phyloP scores from a whole-genome alignment of 345 rosid species.

The Hevea brasiliensis region DNA sequence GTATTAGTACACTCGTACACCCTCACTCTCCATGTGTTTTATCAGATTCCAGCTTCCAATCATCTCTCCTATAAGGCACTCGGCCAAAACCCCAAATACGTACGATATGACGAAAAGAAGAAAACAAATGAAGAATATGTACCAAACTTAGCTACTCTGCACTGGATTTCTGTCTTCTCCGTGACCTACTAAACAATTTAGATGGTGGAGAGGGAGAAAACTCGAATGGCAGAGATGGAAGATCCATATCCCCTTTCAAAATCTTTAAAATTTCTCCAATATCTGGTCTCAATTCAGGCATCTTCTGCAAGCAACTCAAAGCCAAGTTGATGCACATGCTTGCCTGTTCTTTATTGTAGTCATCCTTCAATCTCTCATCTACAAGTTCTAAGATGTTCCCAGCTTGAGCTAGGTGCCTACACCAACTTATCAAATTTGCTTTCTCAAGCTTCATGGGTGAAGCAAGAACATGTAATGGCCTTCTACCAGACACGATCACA shows the following conservation, averaged over 20 bases:
- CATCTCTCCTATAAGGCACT: conserved; percentile 12
- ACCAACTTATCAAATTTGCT: conserved; percentile 94
- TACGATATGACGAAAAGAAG: conserved; percentile 6
- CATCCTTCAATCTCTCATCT: conserved; percentile 79
- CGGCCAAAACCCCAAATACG: conserved; percentile 13
- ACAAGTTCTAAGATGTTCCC: conserved; percentile 85
- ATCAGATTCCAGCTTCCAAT: conserved; percentile 4
- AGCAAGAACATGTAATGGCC: conserved; percentile 90
- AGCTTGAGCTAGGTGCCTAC: conserved; percentile 82
- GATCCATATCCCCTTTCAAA: conserved; percentile 89
- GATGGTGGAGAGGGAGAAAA: conserved; percentile 92
- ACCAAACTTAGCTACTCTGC: conserved; percentile 40
- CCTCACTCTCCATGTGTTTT: conserved; percentile 7
- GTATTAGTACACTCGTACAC: conserved; percentile 10
- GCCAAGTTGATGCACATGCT: conserved; percentile 87
- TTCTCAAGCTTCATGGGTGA: conserved; percentile 97
- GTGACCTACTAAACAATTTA: conserved; percentile 54
- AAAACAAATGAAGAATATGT: conserved; percentile 18
- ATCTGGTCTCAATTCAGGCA: conserved; percentile 88
- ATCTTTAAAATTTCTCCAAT: conserved; percentile 73
- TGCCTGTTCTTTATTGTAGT: conserved; percentile 71
- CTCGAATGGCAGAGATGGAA: conserved; percentile 61
- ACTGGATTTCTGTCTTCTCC: conserved; percentile 52
- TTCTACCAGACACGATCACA: conserved; percentile 85
- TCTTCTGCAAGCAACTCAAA: conserved; percentile 73